Percentiles rank a stretch among this genome's conserved stretches.
Evolutionary conservation across 2,329 filamentous ascomycete genomes (phyloP).

Genomic region (Orbilia brochopaga): DNA sequence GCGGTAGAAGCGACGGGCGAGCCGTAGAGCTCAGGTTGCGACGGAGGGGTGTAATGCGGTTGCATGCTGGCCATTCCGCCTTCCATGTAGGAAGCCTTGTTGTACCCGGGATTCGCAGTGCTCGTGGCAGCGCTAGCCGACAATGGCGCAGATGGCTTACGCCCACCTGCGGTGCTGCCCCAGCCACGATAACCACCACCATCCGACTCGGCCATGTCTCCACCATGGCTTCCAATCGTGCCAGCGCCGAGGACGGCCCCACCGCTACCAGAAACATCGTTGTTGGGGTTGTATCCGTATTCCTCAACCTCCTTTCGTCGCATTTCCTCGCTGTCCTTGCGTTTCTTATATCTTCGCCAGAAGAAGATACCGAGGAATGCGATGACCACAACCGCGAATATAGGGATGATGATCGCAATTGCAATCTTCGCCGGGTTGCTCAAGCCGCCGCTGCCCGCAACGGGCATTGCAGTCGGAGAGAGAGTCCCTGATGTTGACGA

Average conservation of each 20-base stretch:
- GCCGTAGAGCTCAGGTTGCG: constrained; percentile 40
- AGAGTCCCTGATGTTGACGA: constrained; percentile 54
- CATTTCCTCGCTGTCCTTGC: constrained; percentile 82
- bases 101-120: constrained; percentile 21
- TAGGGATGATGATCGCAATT: constrained; percentile 90
- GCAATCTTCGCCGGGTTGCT: constrained; percentile 75
- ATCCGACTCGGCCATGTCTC: constrained; percentile 79
- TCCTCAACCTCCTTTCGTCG: constrained; percentile 96
- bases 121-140: constrained; percentile 67
- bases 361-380: constrained; percentile 78
- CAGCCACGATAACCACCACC: constrained; percentile 88
- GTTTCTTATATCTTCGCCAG: constrained; percentile 86
- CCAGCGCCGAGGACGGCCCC: constrained; percentile 59
- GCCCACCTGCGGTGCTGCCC: constrained; percentile 77
- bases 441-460: constrained; percentile 61
- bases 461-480: constrained; percentile 49
- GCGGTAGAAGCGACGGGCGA: constrained; percentile 19
- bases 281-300: constrained; percentile 97
- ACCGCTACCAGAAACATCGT: constrained; percentile 69
- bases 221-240: constrained; percentile 63
- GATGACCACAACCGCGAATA: constrained; percentile 82
- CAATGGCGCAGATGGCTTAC: constrained; percentile 77
- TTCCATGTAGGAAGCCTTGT: constrained; percentile 18
- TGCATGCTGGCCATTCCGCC: constrained; percentile 11
- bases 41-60: constrained; percentile 19